These are phyloP conservation scores for Aspergillus fumigatus DNA, from an alignment of 2,329 filamentous ascomycete genomes.

Conservation along the genomic window DNA sequence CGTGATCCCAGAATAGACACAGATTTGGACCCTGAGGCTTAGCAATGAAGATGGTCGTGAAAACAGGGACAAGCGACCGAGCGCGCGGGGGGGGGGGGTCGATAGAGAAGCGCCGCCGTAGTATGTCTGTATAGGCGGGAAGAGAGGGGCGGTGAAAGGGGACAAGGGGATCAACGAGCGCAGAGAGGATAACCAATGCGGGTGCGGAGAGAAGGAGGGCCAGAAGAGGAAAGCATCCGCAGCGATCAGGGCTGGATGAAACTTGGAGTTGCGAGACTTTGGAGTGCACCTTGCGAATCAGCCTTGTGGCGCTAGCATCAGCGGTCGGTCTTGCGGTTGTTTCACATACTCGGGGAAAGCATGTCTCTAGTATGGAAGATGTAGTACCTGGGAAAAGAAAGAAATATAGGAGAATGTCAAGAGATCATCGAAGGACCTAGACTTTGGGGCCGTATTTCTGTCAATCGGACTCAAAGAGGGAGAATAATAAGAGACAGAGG, in stretches of 20 bases:
- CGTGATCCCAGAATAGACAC: conserved; percentile 20
- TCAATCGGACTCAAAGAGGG: neutral
- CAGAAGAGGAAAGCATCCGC: conserved; percentile 15
- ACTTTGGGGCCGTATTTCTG: neutral
- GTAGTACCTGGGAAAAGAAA: neutral
- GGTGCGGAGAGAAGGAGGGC: conserved; percentile 2
- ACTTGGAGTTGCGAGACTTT: too few relatives aligned
- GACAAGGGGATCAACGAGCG: neutral
- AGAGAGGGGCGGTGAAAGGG: conserved; percentile 6
- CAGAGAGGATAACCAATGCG: neutral
- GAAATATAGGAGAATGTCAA: neutral
- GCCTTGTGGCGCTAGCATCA: conserved; percentile 14
- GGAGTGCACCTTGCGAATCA: conserved; percentile 20
- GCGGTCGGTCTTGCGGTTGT: conserved; percentile 4
- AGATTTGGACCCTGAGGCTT: conserved; percentile 5
- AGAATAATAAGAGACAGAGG: neutral
- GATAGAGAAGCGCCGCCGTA: neutral
- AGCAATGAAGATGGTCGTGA: neutral
- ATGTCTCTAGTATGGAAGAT: neutral
- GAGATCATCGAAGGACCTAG: neutral
- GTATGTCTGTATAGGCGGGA: conserved; percentile 3
- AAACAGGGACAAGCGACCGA: neutral
- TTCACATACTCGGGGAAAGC: conserved; percentile 9
- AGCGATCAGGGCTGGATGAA: neutral
- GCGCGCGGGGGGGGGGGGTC: neutral